Base-by-base conservation (phyloP, 768 basidiomycete genomes). In the Boletus sp. region DNA sequence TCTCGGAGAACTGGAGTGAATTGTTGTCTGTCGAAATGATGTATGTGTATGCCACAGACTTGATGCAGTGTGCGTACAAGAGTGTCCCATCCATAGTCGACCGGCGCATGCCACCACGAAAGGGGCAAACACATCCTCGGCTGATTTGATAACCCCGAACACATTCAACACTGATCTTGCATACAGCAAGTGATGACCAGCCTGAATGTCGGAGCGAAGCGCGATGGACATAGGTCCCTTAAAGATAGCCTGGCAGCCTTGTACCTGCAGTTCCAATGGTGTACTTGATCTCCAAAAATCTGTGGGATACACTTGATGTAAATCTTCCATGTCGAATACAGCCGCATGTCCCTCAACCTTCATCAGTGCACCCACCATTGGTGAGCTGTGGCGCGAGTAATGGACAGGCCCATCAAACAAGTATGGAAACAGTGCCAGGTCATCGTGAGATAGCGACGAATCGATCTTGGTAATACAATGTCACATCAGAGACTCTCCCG, bases 1-100 rank as follows among this genome's bases (percentile, higher is more conserved):
- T 94, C 70, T 92, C 91, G 29, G 89, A 91, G 73, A 93, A 92
- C 20, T 90, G 82, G 61, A 92, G 78, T 9, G 88, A 80, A 58
- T 90, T 83, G 72, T 90, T 90, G 52, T 87, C 84, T 6, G 81
- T 75, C 4, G 86, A 82, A 67, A 94, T 85, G 69, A 93, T 80
- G 74, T 93, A 94, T 37, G 92, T 93, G 74, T 93, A 94, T 20
- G 92, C 83, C 0, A 87, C 86, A 44, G 89, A 89, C 67, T 90
- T 90, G 72, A 91, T 80, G 59, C 87, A 82, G 56, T 78, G 76
- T 37, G 59, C 64, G 48, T 60, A 60, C 29, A 60, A 57, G 24
- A 56, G 17, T 54, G 35, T 36, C 46, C 64, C 62, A 39, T 65
- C 55, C 53, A 48, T 30, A 7, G 58, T 29, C 14, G 60, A 54